Evolutionary conservation across 306 rosid species (phyloP), one percentile per base, ranked within the genome.

Genomic region (Castanopsis chinensis): DNA sequence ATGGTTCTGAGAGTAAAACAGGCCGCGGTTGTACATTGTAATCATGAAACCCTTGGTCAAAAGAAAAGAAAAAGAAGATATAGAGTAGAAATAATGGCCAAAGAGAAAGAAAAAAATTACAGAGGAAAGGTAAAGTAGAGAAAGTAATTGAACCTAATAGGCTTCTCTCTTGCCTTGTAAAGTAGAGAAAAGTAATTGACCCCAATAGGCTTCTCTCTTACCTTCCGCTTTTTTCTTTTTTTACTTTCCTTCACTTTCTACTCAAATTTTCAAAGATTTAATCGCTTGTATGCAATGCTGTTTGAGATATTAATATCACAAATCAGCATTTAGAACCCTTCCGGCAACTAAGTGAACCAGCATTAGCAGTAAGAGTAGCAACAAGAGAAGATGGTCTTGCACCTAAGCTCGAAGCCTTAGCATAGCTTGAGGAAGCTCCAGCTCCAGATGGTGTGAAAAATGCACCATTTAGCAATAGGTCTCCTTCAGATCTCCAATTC

Each of bases 401-500:
- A 5, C 98, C 89, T 65, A 95, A 74, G 82, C 99, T 95, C 0
- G 99, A 95, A 30, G 99, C 99, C 82, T 84, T 93, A 3, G 99
- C 97, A 45, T 95, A 95, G 83, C 98, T 95, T 0, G 97, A 88
- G 3, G 98, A 90, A 3, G 98, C 97, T 68, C 89, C 99, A 1
- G 97, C 97, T 0, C 99, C 98, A 0, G 99, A 90, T 9, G 91
- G 56, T 0, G 87, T 95, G 72, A 95, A 95, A 85, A 83, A 95
- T 4, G 99, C 99, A 72, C 98, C 99, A 67, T 95, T 95, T n/a
- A 90, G 5, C 78, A 95, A 0, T 68, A 92, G 7, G 67, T 95
- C 99, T 0, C 98, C 98, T 58, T 88, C 99, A 1, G 98, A 91
- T 65, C 99, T 90, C 99, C 99, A 95, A 43, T 95, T 93, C 99